Evolutionary conservation across 202 grass and related monocot species (phyloP), one percentile per base, ranked within the genome.

Genomic region (Elaeis oleifera): DNA sequence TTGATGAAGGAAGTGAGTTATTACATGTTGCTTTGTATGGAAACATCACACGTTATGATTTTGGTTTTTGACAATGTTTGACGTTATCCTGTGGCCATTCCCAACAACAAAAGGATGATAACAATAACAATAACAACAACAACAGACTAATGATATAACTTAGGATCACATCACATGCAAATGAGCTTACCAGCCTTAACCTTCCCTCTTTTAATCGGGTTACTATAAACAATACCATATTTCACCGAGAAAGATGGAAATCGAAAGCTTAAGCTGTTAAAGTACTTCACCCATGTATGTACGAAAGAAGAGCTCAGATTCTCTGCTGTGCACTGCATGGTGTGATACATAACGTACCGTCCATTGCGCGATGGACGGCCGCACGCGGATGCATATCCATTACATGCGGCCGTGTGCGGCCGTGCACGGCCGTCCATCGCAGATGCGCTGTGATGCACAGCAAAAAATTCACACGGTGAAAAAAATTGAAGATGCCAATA

Each of bases 21-120:
- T 55, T 67, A 58, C 76, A 21, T 60, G 56, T 79, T 83, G 84
- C 84, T 76, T 87, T 14, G 66, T 56, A 64, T 78, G 52, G 63
- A 83, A 83, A 76, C 79, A 73, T 70, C 50, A 69, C 84, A 55
- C 57, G 24, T 57, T 78, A 69, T 74, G 77, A 32, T 55, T 18
- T 82, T 53, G 71, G 73, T 69, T 55, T 72, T 44, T 18, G 75
- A 76, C 75, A 60, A 70, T 54, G 67, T 14, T 32, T 36, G 39
- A 72, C 8, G 62, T 53, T 15, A n/a, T 56, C 28, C 44, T 23
- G 54, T 49, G 59, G 53, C 73, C 74, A 71, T 71, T 71, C 54
- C 59, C 69, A 81, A 71, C 78, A 59, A 29, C 71, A 58, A 69
- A 60, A 65, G 68, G 23, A 16, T 59, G 22, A 68, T 49, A 58